Conservation (phyloP, 2,329 filamentous ascomycete genomes). For the Grosmannia serpens region DNA sequence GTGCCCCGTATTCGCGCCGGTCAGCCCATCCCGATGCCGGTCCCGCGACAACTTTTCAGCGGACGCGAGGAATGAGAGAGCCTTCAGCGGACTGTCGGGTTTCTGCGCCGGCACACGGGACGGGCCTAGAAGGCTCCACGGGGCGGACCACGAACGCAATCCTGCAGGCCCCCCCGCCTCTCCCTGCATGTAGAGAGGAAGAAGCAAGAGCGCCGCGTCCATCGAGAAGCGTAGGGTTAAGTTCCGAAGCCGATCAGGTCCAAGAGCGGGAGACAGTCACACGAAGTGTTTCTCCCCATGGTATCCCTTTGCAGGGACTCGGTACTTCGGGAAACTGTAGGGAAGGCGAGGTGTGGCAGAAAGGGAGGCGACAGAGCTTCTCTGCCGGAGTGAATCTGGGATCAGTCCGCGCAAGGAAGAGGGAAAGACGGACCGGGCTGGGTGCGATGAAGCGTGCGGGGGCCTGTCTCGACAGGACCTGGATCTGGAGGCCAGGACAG, state of each 20-base stretch:
- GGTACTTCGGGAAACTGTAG: slow-evolving; percentile 58
- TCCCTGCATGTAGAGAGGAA: no score
- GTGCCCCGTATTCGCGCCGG: slow-evolving; percentile 28
- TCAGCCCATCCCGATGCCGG: slow-evolving; percentile 28
- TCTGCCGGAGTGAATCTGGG: background rate
- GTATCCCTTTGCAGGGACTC: background rate
- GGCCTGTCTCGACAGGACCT: background rate
- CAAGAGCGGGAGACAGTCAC: background rate
- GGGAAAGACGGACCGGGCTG: background rate
- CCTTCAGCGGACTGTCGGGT: background rate
- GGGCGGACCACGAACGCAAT: slow-evolving; percentile 47
- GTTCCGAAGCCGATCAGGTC: slow-evolving; percentile 51
- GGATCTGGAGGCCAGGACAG: background rate
- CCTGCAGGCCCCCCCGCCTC: slow-evolving; percentile 30
- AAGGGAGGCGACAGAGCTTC: background rate
- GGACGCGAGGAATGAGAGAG: slow-evolving; percentile 19
- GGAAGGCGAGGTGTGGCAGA: slow-evolving; percentile 61
- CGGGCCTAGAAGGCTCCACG: slow-evolving; percentile 44
- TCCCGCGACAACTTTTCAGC: slow-evolving; percentile 38
- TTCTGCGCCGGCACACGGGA: background rate
- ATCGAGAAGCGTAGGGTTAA: slow-evolving; percentile 86
- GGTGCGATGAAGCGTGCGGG: background rate
- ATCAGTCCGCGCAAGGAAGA: background rate
- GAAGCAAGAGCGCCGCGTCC: slow-evolving; percentile 35
- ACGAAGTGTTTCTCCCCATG: background rate